Base-by-base conservation (phyloP, 2,329 filamentous ascomycete genomes). In the Juglanconis oblonga region DNA sequence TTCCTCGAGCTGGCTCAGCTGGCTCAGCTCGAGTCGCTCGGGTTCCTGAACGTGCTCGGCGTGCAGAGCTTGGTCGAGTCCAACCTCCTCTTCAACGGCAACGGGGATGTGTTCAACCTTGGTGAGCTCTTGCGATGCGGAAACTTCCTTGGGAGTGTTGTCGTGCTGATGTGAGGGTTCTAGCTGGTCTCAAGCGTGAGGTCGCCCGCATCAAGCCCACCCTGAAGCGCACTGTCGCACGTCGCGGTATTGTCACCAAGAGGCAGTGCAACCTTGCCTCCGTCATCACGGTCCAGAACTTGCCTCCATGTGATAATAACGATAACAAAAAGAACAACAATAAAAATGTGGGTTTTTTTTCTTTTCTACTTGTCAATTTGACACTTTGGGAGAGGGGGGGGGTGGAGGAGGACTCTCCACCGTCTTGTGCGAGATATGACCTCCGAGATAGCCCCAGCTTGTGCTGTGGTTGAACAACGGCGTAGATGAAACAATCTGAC, bases 1-100 rank as follows among this genome's bases (percentile, higher is more conserved):
- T 72, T 73, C 62, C 61, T 72, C 24, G 66, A 72, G 67, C 67
- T 73, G 13, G 69, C 68, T 6, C 66, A 73, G 68, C 64, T 73
- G 10, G 64, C 67, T 64, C 66, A 73, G 62, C 66, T 73, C 24
- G 58, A 71, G 65, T 62, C 68, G 62, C 64, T 70, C 2, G 70
- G 69, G 9, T 68, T 72, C 6, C 47, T 72, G 52, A 67, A 66
- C 58, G 45, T 67, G n/a, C 55, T 58, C 7, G 66, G 69, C 33
- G 64, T 71, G 8, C 68, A 70, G 59, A 62, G 59, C n/a, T 62
- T 73, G 13, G 69, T 73, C 60, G 64, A 67, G 58, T 64, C 57
- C 52, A 68, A 66, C 50, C 58, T 64, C 17, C 56, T 67, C 24
- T 61, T 66, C 54, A 64, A 64, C 50, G 62, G 64, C 38, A 55